Base-by-base conservation (phyloP, 257 asterid species). In the Ophiorrhiza pumila region DNA sequence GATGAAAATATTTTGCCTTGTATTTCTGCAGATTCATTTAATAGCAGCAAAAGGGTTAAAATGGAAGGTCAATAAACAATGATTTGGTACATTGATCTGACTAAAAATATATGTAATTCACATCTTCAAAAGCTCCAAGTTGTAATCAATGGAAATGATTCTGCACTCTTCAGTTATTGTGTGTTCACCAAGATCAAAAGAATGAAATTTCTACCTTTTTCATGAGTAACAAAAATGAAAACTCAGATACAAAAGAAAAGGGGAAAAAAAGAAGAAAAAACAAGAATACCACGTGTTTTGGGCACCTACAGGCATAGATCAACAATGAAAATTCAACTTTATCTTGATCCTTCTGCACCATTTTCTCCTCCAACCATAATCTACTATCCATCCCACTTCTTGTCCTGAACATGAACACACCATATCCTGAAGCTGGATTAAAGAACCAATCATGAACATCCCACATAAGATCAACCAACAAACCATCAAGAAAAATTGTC, bases 381-480 rank as follows among this genome's bases (percentile, higher is more conserved):
- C n/a, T n/a, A n/a, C n/a, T n/a, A n/a, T n/a, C n/a, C n/a, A n/a
- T n/a, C n/a, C n/a, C n/a, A 57, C 86, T 89, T 64, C 97, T 85
- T 0, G 96, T 93, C 77, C 96, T 83, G 83, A 93, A 93, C 98
- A 93, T 86, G 59, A 93, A 93, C 67, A 89, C 96, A 0, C 90
- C 98, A 31, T 52, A 65, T 14, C 89, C 89, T 35, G 91, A 64
- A 2, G 81, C 65, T 0, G 88, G 71, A 64, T 77, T 77, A 41
- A 83, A 81, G 56, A 93, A 88, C 98, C 97, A 91, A 42, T 82
- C 96, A 74, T 91, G 95, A 42, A 89, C 96, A 77, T n/a, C n/a
- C n/a, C n/a, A n/a, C n/a, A n/a, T n/a, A n/a, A n/a, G n/a, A n/a
- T n/a, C n/a, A n/a, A n/a, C n/a, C n/a, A n/a, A n/a, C n/a, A n/a